Evolutionary conservation across 192 early-diverging fungal species (phyloP), one percentile per base, ranked within the genome.

Genomic region (Kickxella alabastrina): DNA sequence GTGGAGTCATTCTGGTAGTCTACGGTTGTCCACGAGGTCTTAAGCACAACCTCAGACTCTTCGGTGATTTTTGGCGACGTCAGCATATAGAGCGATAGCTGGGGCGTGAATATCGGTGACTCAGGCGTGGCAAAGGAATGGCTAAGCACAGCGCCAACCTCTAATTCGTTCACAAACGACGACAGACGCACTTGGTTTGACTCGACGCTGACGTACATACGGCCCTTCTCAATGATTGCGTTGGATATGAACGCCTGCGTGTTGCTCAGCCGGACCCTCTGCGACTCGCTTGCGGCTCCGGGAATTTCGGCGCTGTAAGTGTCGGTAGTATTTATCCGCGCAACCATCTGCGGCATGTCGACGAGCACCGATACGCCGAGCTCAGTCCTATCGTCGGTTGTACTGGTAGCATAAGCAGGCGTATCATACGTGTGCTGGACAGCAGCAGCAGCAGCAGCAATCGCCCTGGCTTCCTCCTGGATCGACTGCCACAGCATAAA

Each of bases 401-500:
- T n/a, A n/a, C n/a, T n/a, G n/a, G n/a, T n/a, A n/a, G n/a, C n/a
- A n/a, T n/a, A n/a, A n/a, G n/a, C n/a, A n/a, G n/a, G n/a, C n/a
- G n/a, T n/a, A n/a, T n/a, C n/a, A n/a, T n/a, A n/a, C n/a, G n/a
- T n/a, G n/a, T n/a, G n/a, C n/a, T n/a, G n/a, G 19, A 48, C 21
- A 10, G 26, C 40, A 7, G 10, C 29, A 26, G 24, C 27, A 12
- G 10, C 31, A 15, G 32, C 18, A 35, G 41, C 49, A 25, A 38
- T 17, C 10, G 45, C 17, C 15, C 42, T 43, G 3, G 22, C 43
- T n/a, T 77, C 62, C 37, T 68, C 66, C 26, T 70, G 67, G 4
- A 70, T 37, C 14, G 74, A 61, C 46, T 77, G 74, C 74, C 74
- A 77, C 39, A 77, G 48, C 62, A 70, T 34, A 55, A 77, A 77